Conservation (phyloP, 1,284 basidiomycete species). For the Gomphus bonarii region DNA sequence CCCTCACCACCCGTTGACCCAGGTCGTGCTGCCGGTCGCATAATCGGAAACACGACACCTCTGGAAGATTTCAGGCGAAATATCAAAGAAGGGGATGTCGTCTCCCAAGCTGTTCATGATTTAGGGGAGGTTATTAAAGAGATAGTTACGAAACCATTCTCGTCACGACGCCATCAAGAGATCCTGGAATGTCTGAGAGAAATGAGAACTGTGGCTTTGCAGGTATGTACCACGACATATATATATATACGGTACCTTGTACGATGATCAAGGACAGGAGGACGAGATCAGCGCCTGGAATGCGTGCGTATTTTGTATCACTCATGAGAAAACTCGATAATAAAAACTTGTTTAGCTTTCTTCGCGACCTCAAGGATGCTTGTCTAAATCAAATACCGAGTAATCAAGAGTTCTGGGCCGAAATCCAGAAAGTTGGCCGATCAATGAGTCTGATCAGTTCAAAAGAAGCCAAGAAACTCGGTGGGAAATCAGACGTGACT, state of each 20-base stretch:
- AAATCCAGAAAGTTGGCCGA: slow-evolving; percentile 40
- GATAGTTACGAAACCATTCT: slow-evolving; percentile 60
- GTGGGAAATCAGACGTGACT: slow-evolving; percentile 42
- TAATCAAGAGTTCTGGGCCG: slow-evolving; percentile 55
- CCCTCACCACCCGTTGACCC: slow-evolving; percentile 32
- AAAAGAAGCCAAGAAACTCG: slow-evolving; percentile 45
- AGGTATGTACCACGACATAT: slow-evolving; percentile 27
- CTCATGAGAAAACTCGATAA: background rate
- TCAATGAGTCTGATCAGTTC: slow-evolving; percentile 52
- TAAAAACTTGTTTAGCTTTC: slow-evolving; percentile 34
- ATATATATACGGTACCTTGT: background rate
- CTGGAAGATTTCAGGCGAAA: slow-evolving; percentile 68
- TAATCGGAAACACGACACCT: slow-evolving; percentile 65
- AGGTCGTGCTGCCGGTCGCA: slow-evolving; percentile 38
- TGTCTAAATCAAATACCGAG: slow-evolving; percentile 40
- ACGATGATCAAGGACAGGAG: slow-evolving; percentile 33
- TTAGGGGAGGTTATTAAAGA: slow-evolving; percentile 61
- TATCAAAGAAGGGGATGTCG: slow-evolving; percentile 61
- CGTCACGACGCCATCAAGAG: slow-evolving; percentile 51
- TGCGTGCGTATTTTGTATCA: slow-evolving; percentile 30
- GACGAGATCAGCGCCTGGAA: slow-evolving; percentile 77
- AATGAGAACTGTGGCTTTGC: slow-evolving; percentile 55
- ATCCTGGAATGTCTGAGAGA: slow-evolving; percentile 63
- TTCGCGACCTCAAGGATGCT: slow-evolving; percentile 42
- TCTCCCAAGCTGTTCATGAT: slow-evolving; percentile 76